Evolutionary conservation across 139 green algal species (phyloP).

Genomic region (Closterium sp.): DNA sequence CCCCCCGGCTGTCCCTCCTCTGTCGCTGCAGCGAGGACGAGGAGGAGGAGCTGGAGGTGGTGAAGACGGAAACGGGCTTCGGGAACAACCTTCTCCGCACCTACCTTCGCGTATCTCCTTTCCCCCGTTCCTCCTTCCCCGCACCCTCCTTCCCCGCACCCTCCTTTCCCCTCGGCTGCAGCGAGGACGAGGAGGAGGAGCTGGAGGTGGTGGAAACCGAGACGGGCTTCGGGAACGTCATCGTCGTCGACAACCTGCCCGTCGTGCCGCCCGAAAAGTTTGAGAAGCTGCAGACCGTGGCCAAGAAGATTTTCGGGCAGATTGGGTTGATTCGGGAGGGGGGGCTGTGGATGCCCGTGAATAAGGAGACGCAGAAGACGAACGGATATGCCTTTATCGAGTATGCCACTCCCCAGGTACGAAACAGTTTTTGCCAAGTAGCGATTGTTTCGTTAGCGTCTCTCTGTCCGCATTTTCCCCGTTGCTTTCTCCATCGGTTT

Average conservation of each 20-base stretch:
- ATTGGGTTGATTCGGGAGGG: constrained; percentile 73
- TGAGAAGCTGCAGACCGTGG: constrained; percentile 87
- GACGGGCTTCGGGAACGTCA: constrained; percentile 88
- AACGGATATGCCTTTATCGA: constrained; percentile 97
- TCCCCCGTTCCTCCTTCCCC: not conserved
- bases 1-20: too few species aligned
- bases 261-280: constrained; percentile 85
- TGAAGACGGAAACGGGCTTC: not conserved
- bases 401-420: constrained; percentile 66
- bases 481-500: not conserved
- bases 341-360: constrained; percentile 86
- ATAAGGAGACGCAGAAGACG: constrained; percentile 67
- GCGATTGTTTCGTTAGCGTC: not conserved
- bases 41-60: not conserved
- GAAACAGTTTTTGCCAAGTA: not conserved
- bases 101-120: too few species aligned
- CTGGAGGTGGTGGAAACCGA: constrained; percentile 83
- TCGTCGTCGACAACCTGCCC: constrained; percentile 93
- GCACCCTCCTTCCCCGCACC: not conserved
- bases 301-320: constrained; percentile 86
- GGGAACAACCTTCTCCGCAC: too few species aligned
- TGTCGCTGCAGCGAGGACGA: not conserved
- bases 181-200: constrained; percentile 80
- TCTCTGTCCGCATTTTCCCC: not conserved
- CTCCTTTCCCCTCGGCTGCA: constrained; percentile 6